Conservation (phyloP, 73 alveolate genomes). For the Paramecium caudatum region DNA sequence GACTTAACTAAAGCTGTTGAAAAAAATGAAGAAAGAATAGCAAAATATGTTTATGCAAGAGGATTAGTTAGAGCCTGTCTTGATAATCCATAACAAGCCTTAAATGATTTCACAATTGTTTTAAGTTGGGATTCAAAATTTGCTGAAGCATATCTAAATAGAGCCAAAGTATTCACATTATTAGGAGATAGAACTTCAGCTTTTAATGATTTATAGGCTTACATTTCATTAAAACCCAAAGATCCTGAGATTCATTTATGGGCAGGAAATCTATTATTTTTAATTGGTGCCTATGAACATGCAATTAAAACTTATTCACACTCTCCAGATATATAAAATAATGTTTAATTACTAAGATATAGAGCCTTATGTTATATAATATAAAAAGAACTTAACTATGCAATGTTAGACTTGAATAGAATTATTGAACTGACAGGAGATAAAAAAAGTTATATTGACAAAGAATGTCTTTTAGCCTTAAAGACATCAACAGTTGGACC, state of each 20-base stretch:
- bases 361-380: constrained; percentile 72
- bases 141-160: constrained; percentile 74
- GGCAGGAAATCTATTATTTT: constrained; percentile 76
- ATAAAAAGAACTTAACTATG: constrained; percentile 64
- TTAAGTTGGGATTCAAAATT: constrained; percentile 70
- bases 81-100: constrained; percentile 67
- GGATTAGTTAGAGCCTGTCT: constrained; percentile 77
- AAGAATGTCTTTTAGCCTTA: constrained; percentile 53
- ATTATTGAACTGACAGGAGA: constrained; percentile 73
- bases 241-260: constrained; percentile 78
- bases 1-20: constrained; percentile 48
- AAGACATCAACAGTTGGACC: constrained; percentile 73
- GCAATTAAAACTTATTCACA: constrained; percentile 75
- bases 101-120: constrained; percentile 75
- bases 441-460: constrained; percentile 70
- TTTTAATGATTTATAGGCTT: constrained; percentile 63
- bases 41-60: constrained; percentile 71
- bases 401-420: constrained; percentile 65
- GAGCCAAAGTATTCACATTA: constrained; percentile 74
- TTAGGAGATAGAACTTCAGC: constrained; percentile 76
- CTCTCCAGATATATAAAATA: constrained; percentile 65
- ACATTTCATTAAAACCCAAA: constrained; percentile 59
- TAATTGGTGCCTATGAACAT: constrained; percentile 70
- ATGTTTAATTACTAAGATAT: constrained; percentile 54
- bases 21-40: constrained; percentile 47